Base-by-base conservation (phyloP, 257 asterid species). In the Jacaranda mimosifolia region DNA sequence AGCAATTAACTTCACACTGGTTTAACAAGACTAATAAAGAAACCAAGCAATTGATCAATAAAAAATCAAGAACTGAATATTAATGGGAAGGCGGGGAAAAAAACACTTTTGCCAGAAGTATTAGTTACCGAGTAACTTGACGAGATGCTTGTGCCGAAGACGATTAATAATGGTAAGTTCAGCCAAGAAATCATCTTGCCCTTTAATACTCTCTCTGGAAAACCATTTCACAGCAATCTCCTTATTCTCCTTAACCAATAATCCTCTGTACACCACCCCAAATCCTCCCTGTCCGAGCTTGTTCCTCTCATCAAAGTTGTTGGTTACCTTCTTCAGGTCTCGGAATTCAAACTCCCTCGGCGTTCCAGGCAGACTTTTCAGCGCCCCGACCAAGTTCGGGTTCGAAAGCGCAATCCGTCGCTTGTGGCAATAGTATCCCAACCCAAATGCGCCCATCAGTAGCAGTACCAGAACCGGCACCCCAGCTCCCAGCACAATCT, bases 211-310 rank as follows among this genome's bases (percentile, higher is more conserved):
- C 57, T 89, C 99, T 82, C 97, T 91, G 42, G 92, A 83, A 62
- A 95, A 90, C 67, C 92, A 80, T 83, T 95, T 95, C 13, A 95
- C 98, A 0, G 99, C 99, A 69, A 91, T 87, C 74, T 93, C 97
- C 80, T 60, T 21, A 38, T 85, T 80, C 74, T 90, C 98, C 57
- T 78, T 87, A 4, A 63, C 87, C 83, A 95, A 38, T 32, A 79
- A 5, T 7, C 99, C 99, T 74, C 52, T 85, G 57, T 86, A 91
- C 1, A 95, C 99, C 79, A 87, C 96, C 5, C 99, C 99, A 71
- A 71, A 95, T 0, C 99, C 99, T 0, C 99, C 99, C 72, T 90
- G 87, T 3, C 99, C 99, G 1, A 95, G 92, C 84, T 95, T 90
- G 51, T 88, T 77, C 83, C 70, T 90, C 68, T 77, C 97, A 46